Evolutionary conservation across 2,329 filamentous ascomycete species (phyloP).

Genomic region (Cladosporium sphaerospermum): DNA sequence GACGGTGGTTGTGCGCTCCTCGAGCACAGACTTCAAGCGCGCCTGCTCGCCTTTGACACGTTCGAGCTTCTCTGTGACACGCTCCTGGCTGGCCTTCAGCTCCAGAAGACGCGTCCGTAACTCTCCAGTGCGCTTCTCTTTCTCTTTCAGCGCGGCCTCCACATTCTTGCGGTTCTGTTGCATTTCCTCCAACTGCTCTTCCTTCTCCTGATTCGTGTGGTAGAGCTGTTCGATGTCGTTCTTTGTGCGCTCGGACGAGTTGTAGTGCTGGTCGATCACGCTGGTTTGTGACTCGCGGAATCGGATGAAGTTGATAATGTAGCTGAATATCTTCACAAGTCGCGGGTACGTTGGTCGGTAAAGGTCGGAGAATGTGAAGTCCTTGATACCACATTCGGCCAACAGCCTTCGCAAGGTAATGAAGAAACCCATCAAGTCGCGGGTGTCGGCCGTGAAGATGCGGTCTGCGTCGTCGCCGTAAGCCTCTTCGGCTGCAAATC

Average conservation of each 20-base stretch:
- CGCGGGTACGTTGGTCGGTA: slow-evolving; percentile 86
- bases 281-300: slow-evolving; percentile 89
- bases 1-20: slow-evolving; percentile 65
- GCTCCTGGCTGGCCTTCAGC: slow-evolving; percentile 73
- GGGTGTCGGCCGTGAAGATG: slow-evolving; percentile 76
- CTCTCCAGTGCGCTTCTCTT: slow-evolving; percentile 78
- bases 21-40: slow-evolving; percentile 64
- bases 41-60: slow-evolving; percentile 74
- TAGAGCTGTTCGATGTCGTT: slow-evolving; percentile 80
- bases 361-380: slow-evolving; percentile 89
- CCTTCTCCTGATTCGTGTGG: slow-evolving; percentile 79
- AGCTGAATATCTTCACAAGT: slow-evolving; percentile 90
- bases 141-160: slow-evolving; percentile 75
- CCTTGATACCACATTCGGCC: slow-evolving; percentile 78
- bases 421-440: slow-evolving; percentile 95
- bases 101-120: slow-evolving; percentile 77
- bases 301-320: slow-evolving; percentile 97
- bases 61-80: slow-evolving; percentile 74
- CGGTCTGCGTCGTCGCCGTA: slow-evolving; percentile 74
- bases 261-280: slow-evolving; percentile 89
- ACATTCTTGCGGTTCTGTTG: slow-evolving; percentile 71
- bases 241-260: slow-evolving; percentile 82
- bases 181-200: slow-evolving; percentile 73
- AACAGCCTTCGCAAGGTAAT: slow-evolving; percentile 73
- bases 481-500: slow-evolving; percentile 79